A percentile compares a stretch with the other conserved stretches of the same genome.
These are phyloP conservation scores for Glonium stellatum DNA, from an alignment of 495 filamentous ascomycete species.

Conservation along the genomic window DNA sequence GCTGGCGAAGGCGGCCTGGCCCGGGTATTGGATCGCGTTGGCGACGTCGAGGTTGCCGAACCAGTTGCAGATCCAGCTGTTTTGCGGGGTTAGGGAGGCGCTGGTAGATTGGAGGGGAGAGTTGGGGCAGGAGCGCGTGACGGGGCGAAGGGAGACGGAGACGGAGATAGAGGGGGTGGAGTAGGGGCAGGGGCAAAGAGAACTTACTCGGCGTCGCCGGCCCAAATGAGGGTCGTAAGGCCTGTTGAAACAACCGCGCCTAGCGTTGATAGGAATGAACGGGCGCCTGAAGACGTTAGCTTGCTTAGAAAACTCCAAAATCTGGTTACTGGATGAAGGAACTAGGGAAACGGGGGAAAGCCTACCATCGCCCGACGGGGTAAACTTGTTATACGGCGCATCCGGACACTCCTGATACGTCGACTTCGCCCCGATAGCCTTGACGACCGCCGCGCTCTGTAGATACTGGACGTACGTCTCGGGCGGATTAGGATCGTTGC, in stretches of 20 bases:
- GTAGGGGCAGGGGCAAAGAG: neutral
- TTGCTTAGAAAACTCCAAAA: slow-evolving; percentile 39
- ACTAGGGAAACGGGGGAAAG: no score
- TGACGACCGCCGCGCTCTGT: slow-evolving; percentile 35
- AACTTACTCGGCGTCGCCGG: slow-evolving; percentile 38
- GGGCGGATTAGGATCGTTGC: slow-evolving; percentile 44
- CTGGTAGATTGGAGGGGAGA: neutral
- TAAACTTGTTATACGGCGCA: slow-evolving; percentile 39
- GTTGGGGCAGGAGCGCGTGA: neutral
- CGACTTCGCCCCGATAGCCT: slow-evolving; percentile 46
- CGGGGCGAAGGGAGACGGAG: neutral
- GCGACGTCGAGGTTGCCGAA: slow-evolving; percentile 42
- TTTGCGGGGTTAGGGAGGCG: slow-evolving; percentile 22
- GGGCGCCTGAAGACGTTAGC: slow-evolving; percentile 36
- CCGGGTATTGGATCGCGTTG: slow-evolving; percentile 33
- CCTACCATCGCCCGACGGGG: slow-evolving; percentile 43
- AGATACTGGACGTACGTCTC: slow-evolving; percentile 44
- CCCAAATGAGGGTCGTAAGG: slow-evolving; percentile 47
- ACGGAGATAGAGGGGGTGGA: neutral
- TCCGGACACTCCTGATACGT: slow-evolving; percentile 44
- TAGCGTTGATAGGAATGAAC: slow-evolving; percentile 45
- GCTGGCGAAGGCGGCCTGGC: slow-evolving; percentile 36
- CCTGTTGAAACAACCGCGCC: slow-evolving; percentile 44
- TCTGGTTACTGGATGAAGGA: slow-evolving; percentile 21
- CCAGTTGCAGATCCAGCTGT: slow-evolving; percentile 55